Evolutionary conservation across 768 basidiomycete species (phyloP).

Genomic region (Calocybe cyanea): DNA sequence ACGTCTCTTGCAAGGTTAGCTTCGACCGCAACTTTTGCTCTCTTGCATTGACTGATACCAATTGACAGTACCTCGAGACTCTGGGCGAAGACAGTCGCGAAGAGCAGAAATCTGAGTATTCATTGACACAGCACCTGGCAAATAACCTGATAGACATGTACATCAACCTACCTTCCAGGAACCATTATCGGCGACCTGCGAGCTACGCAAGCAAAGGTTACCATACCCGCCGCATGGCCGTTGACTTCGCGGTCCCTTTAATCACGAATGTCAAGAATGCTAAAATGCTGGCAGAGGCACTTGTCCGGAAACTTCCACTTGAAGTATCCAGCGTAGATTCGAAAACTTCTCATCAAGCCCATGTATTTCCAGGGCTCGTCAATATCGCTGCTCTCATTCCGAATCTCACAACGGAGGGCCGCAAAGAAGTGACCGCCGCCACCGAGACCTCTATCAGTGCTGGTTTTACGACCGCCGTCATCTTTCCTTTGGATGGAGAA

Average conservation of each 20-base stretch:
- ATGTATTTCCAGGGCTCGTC: constrained; percentile 88
- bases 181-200: constrained; percentile 94
- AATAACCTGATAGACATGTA: constrained; percentile 99
- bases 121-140: constrained; percentile 91
- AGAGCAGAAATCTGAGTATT: constrained; percentile 95
- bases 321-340: constrained; percentile 89
- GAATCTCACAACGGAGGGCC: constrained; percentile 47
- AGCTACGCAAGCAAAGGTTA: constrained; percentile 98
- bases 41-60: background rate
- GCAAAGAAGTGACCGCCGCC: constrained; percentile 58
- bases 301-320: constrained; percentile 84
- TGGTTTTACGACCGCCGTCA: constrained; percentile 84
- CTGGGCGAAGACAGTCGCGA: constrained; percentile 70
- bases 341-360: constrained; percentile 90
- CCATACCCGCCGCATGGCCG: constrained; percentile 95
- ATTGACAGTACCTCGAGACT: constrained; percentile 78
- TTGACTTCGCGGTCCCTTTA: constrained; percentile 95
- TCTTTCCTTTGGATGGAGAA: constrained; percentile 68
- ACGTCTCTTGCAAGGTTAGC: constrained; percentile 88
- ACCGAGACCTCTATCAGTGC: constrained; percentile 83
- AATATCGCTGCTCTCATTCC: constrained; percentile 89
- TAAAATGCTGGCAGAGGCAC: constrained; percentile 91
- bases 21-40: background rate
- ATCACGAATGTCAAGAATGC: constrained; percentile 99
- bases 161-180: constrained; percentile 98